Evolutionary conservation across 2,329 filamentous ascomycete species (phyloP), one percentile per base, ranked within the genome.

Genomic region (Westerdykella aurantiaca): DNA sequence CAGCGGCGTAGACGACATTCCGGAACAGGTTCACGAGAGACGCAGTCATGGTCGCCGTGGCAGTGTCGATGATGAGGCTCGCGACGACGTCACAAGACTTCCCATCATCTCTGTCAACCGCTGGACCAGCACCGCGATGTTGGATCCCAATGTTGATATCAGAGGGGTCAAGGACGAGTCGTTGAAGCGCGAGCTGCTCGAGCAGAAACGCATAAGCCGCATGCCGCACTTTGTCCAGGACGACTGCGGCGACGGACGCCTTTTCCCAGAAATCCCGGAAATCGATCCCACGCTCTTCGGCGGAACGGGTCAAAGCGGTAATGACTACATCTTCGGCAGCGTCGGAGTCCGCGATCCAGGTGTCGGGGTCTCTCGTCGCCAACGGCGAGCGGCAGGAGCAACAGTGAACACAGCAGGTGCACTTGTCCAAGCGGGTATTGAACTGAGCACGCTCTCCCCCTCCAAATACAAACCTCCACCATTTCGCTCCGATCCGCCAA

Each of bases 181-280:
- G 25, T 12, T 29, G 25, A 29, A 29, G 25, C 46, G 49, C n/a
- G 47, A 42, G 13, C 48, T 45, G 16, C 37, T 58, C 17, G 58
- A 64, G 41, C 47, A 60, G 16, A 39, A 43, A 31, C 50, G 60
- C 5, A 58, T 64, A 16, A 57, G 52, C 0, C 40, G 48, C 2
- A 47, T 64, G 6, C 55, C 58, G 1, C 44, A 53, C 1, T 63
- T 62, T 22, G 51, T 52, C 9, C 55, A 58, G 37, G 61, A 64
- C 33, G 61, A 64, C 40, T 61, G 60, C 33, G 61, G 61, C 7
- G 57, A 61, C 42, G 61, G 58, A 2, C 44, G 41, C 1, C 45
- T 54, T 2, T 63, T 64, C 31, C 60, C 60, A 3, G 46, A 53
- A 13, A 38, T 63, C 2, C 50, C 48, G 9, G 33, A 16, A 9